These are phyloP conservation scores for Prinsepia uniflora DNA, from an alignment of 306 rosid genomes.

Conservation along the genomic window DNA sequence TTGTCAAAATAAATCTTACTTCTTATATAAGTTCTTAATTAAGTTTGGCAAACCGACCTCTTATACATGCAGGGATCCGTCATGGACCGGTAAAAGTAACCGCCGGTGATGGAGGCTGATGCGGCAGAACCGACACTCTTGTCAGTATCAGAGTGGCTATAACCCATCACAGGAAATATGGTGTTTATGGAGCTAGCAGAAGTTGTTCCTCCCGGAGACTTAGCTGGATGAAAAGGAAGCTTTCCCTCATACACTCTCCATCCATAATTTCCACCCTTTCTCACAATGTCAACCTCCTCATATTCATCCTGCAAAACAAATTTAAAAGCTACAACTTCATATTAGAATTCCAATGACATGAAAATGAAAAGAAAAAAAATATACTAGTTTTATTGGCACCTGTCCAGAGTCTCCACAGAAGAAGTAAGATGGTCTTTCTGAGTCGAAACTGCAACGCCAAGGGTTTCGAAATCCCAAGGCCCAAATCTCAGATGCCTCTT, in stretches of 20 bases:
- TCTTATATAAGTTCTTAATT: too few relatives aligned
- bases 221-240: conserved; percentile 20
- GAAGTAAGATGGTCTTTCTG: conserved; percentile 38
- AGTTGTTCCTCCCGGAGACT: conserved; percentile 30
- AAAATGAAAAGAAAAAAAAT: too few relatives aligned
- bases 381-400: conserved; percentile 11
- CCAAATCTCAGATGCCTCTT: conserved; percentile 33
- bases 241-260: conserved; percentile 40
- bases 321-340: not conserved
- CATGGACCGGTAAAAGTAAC: conserved; percentile 26
- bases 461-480: conserved; percentile 37
- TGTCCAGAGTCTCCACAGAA: conserved; percentile 39
- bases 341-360: not conserved
- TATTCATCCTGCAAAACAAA: not conserved
- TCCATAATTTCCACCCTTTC: conserved; percentile 40
- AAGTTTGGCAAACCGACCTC: conserved; percentile 1
- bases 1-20: too few relatives aligned
- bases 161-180: conserved; percentile 35
- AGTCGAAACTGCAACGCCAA: conserved; percentile 49
- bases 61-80: conserved; percentile 24
- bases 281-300: conserved; percentile 20
- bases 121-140: conserved; percentile 23
- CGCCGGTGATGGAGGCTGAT: conserved; percentile 30
- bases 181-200: conserved; percentile 27
- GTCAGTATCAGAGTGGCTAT: conserved; percentile 28